Conservation (phyloP, 2,329 filamentous ascomycete species). For the Phialophora chinensis region DNA sequence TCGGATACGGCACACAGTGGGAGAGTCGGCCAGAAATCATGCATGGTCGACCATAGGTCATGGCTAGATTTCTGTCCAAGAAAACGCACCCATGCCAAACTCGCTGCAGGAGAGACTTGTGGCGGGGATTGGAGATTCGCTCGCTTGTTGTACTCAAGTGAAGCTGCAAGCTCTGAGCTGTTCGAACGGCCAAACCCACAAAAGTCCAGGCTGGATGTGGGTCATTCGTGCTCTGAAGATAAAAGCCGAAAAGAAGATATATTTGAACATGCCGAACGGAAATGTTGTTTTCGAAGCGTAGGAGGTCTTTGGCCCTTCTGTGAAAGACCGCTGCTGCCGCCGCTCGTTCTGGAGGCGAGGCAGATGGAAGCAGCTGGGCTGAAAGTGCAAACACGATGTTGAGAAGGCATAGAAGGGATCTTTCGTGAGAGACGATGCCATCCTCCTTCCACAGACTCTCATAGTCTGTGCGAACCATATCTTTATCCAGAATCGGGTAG, state of each 20-base stretch:
- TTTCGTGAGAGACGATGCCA: slow-evolving; percentile 49
- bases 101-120: slow-evolving; percentile 39
- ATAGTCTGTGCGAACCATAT: slow-evolving; percentile 50
- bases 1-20: slow-evolving; percentile 42
- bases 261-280: slow-evolving; percentile 56
- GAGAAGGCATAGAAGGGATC: slow-evolving; percentile 53
- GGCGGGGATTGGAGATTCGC: slow-evolving; percentile 39
- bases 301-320: slow-evolving; percentile 50
- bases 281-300: slow-evolving; percentile 52
- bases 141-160: slow-evolving; percentile 51
- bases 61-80: slow-evolving; percentile 48
- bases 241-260: slow-evolving; percentile 56
- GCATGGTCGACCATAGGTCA: slow-evolving; percentile 47
- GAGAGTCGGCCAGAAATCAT: slow-evolving; percentile 45
- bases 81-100: slow-evolving; percentile 48
- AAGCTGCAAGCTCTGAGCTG: slow-evolving; percentile 55
- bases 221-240: slow-evolving; percentile 57
- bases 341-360: slow-evolving; percentile 50
- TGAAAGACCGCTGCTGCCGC: slow-evolving; percentile 52
- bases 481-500: slow-evolving; percentile 54
- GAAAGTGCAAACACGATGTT: slow-evolving; percentile 57
- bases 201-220: slow-evolving; percentile 59
- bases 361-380: slow-evolving; percentile 52
- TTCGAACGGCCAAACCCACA: slow-evolving; percentile 54
- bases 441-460: slow-evolving; percentile 49